These are phyloP conservation scores for Fusarium illudens DNA, from an alignment of 2,329 filamentous ascomycete genomes.

Conservation along the genomic window DNA sequence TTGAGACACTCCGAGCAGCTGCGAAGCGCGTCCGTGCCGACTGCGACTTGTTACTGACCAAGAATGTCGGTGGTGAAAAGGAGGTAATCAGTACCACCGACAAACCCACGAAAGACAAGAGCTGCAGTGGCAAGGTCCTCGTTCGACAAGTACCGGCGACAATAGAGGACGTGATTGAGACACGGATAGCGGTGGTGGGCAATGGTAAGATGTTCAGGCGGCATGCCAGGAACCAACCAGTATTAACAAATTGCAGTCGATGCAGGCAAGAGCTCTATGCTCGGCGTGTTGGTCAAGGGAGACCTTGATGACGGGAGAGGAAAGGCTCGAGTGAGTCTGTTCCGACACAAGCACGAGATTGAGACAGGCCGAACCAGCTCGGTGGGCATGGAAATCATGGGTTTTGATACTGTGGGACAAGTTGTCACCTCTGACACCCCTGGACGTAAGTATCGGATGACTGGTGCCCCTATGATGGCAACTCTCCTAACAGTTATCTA, in stretches of 20 bases:
- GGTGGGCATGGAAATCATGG: constrained; percentile 99
- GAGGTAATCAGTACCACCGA: constrained; percentile 69
- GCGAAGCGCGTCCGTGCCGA: constrained; percentile 74
- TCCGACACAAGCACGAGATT: constrained; percentile 97
- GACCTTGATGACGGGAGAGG: constrained; percentile 94
- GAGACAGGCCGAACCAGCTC: constrained; percentile 95
- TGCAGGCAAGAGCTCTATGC: constrained; percentile 94
- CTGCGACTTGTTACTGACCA: constrained; percentile 85
- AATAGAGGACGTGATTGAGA: constrained; percentile 92
- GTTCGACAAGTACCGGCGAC: constrained; percentile 77
- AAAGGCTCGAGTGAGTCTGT: constrained; percentile 92
- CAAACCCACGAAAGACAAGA: constrained; percentile 71
- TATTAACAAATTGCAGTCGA: constrained; percentile 69
- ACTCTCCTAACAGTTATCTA: constrained; percentile 22
- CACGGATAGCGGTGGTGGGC: constrained; percentile 93
- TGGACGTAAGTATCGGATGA: constrained; percentile 68
- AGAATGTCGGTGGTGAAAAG: constrained; percentile 81
- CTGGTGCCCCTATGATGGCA: too few species aligned
- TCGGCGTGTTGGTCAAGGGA: constrained; percentile 95
- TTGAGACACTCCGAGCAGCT: constrained; percentile 70
- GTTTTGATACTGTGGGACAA: constrained; percentile 87
- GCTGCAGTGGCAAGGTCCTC: constrained; percentile 85
- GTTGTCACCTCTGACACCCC: constrained; percentile 84
- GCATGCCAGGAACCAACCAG: neutral
- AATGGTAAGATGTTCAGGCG: constrained; percentile 67